phyloP scores from a whole-genome alignment of 192 early-diverging fungal species.

The Podila epicladia region DNA sequence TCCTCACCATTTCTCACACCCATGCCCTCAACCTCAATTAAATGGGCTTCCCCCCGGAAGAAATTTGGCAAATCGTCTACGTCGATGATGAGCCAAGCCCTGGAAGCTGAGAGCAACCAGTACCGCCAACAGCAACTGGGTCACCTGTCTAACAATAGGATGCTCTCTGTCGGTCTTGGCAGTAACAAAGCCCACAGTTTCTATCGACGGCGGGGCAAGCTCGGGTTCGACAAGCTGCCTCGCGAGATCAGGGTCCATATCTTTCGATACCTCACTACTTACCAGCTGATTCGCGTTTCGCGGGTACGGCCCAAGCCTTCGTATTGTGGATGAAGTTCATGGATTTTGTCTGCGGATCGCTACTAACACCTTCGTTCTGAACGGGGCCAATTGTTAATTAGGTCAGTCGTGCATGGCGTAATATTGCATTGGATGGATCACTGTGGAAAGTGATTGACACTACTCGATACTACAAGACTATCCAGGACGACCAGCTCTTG shows the following conservation, averaged over 20 bases:
- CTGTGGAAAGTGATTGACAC: slow-evolving; percentile 38
- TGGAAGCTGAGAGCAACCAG: slow-evolving; percentile 6
- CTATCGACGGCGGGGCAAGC: neutral
- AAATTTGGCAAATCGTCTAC: slow-evolving; percentile 1
- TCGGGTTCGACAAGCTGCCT: slow-evolving; percentile 24
- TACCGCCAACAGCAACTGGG: neutral
- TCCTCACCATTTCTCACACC: slow-evolving; percentile 9
- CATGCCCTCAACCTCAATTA: slow-evolving; percentile 23
- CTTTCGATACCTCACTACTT: slow-evolving; percentile 42
- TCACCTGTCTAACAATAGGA: neutral
- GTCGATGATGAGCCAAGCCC: neutral
- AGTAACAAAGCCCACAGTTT: neutral
- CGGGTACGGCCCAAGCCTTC: slow-evolving; percentile 11
- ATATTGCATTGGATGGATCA: slow-evolving; percentile 42
- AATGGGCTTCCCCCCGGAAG: slow-evolving; percentile 22
- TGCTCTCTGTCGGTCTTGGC: neutral
- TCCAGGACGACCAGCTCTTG: slow-evolving; percentile 34
- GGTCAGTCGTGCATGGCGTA: slow-evolving; percentile 37
- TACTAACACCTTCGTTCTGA: neutral
- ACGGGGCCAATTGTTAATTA: neutral
- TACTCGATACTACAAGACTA: slow-evolving; percentile 33
- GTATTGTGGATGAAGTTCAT: neutral
- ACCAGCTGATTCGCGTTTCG: slow-evolving; percentile 35
- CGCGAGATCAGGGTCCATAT: slow-evolving; percentile 38
- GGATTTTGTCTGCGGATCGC: neutral